Conservation (phyloP, 2,329 filamentous ascomycete species). For the Thielaviopsis populi region DNA sequence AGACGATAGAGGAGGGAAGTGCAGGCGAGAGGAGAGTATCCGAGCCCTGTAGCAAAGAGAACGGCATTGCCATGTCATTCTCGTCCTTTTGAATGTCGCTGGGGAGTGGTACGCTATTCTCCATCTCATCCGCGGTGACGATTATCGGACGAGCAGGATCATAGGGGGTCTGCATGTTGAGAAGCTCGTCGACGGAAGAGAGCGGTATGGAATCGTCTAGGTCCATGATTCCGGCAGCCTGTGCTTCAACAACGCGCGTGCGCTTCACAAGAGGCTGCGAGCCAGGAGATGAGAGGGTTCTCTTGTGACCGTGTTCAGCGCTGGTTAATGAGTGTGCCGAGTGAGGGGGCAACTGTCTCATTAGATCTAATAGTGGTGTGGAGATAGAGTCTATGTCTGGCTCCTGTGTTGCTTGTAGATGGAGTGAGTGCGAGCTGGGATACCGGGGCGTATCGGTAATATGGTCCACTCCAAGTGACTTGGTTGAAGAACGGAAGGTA, state of each 20-base stretch:
- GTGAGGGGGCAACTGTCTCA: slow-evolving; percentile 7
- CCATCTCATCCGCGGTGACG: slow-evolving; percentile 11
- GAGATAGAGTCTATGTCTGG: background rate
- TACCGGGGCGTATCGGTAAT: background rate
- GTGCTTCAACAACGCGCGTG: slow-evolving; percentile 7
- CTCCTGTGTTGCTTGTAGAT: background rate
- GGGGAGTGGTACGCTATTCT: background rate
- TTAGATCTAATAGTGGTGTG: background rate
- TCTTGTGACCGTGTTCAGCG: slow-evolving; percentile 13
- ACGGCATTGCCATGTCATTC: background rate
- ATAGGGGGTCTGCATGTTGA: slow-evolving; percentile 15
- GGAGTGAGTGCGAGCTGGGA: background rate
- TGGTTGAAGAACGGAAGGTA: slow-evolving; percentile 1
- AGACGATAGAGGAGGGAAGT: slow-evolving; percentile 15
- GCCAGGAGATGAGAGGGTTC: slow-evolving; percentile 13
- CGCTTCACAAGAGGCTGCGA: slow-evolving; percentile 14
- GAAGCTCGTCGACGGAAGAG: slow-evolving; percentile 14
- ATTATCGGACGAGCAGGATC: slow-evolving; percentile 15
- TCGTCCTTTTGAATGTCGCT: background rate
- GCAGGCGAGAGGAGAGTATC: background rate
- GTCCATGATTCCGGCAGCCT: slow-evolving; percentile 8
- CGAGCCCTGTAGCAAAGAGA: slow-evolving; percentile 6
- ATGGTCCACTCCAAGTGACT: background rate
- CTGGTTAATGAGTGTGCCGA: slow-evolving; percentile 4
- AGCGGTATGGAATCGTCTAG: slow-evolving; percentile 12